Evolutionary conservation across 2,329 filamentous ascomycete genomes (phyloP).

Genomic region (Xylaria multiplex): DNA sequence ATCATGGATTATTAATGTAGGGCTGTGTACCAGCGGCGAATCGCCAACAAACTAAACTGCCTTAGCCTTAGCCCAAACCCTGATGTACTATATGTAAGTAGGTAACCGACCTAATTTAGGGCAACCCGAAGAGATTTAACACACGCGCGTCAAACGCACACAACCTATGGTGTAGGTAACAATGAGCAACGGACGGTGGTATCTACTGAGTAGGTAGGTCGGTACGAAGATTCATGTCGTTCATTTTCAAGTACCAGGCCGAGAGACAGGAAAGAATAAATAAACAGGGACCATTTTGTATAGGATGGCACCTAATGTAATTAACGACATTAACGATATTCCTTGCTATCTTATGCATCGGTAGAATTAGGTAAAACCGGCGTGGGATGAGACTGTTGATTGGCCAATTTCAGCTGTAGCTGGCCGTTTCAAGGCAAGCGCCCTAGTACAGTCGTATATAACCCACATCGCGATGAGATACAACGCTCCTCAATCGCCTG

Average conservation of each 20-base stretch:
- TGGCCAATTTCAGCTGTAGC: conserved; percentile 10
- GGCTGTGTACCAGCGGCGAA: background rate
- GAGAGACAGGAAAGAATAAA: too few species aligned
- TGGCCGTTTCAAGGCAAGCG: conserved; percentile 19
- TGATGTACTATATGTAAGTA: background rate
- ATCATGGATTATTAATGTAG: conserved; percentile 26
- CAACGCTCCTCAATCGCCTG: too few species aligned
- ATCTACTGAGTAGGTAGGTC: too few species aligned
- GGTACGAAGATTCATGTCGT: too few species aligned
- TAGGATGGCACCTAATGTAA: too few species aligned
- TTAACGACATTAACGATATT: background rate
- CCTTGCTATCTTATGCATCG: conserved; percentile 20
- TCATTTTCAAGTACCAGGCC: too few species aligned
- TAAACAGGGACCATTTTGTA: too few species aligned
- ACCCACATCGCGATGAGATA: background rate
- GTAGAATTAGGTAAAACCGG: conserved; percentile 23
- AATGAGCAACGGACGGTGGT: too few species aligned
- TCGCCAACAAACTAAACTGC: background rate
- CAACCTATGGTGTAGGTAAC: too few species aligned
- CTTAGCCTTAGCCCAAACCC: background rate
- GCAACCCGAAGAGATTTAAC: too few species aligned
- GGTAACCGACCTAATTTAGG: too few species aligned
- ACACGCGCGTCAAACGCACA: too few species aligned
- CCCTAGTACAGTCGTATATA: background rate
- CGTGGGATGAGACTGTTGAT: conserved; percentile 26